A percentile compares a stretch with the other conserved stretches of the same genome.
These are phyloP conservation scores for Pseudognaphalium luteoalbum DNA, from an alignment of 129 eudicot species.

Conservation along the genomic window DNA sequence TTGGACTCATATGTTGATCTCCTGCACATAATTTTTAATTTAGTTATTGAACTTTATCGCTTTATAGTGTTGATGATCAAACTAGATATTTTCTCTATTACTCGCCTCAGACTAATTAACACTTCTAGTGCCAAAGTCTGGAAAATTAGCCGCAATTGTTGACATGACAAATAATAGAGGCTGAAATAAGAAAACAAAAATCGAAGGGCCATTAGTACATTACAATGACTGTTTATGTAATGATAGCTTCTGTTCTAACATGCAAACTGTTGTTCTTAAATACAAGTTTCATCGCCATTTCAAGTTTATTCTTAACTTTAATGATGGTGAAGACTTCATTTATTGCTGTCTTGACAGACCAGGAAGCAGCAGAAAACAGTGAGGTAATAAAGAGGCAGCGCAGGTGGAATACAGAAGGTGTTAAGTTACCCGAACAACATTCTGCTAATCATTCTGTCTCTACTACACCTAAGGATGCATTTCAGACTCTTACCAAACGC, in stretches of 20 bases:
- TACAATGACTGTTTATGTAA: not conserved
- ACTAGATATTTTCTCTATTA: not conserved
- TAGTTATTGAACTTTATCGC: not conserved
- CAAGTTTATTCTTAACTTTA: not conserved
- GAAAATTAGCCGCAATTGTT: not conserved
- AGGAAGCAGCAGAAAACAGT: conserved; percentile 45
- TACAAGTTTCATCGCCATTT: not conserved
- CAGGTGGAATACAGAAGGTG: conserved; percentile 63
- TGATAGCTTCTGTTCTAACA: not conserved
- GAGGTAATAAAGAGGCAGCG: conserved; percentile 69
- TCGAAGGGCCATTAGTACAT: not conserved
- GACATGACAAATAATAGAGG: not conserved
- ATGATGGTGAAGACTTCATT: conserved; percentile 12
- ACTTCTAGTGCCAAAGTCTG: not conserved
- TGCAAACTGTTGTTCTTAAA: not conserved
- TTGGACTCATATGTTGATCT: not conserved
- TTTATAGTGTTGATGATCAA: not conserved
- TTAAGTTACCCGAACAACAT: conserved; percentile 47
- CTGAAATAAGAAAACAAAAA: not conserved
- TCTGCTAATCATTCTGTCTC: conserved; percentile 38
- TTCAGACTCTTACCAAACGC: conserved; percentile 43
- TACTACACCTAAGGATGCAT: conserved; percentile 45
- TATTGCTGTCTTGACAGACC: conserved; percentile 41
- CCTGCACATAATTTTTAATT: not conserved
- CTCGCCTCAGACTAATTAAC: not conserved